Base-by-base conservation (phyloP, 169 alveolate species). In the Plasmodium coatneyi region DNA sequence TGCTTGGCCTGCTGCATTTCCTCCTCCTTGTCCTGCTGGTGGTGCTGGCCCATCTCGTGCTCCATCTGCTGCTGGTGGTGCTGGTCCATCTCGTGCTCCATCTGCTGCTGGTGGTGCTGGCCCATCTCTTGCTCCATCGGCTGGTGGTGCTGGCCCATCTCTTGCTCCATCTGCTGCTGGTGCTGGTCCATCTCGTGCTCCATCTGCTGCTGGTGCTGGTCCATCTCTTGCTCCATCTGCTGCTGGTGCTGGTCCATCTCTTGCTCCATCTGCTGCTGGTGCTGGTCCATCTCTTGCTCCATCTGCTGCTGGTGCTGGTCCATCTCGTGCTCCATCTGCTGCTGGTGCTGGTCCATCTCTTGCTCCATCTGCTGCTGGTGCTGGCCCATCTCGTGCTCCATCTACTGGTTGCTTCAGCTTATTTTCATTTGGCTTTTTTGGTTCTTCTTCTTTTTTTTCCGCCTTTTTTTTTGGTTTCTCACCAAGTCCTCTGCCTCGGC, bases 401-500 rank as follows among this genome's bases (percentile, higher is more conserved):
- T 12, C 25, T 10, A 0, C 56, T 12, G 56, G 82, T 25, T 81
- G 54, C 2, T 81, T 52, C 46, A 49, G 36, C 14, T 56, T 52
- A 5, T 22, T 30, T 22, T 52, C 32, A 6, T 5, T 4, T 22
- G 54, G 56, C 2, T 46, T 46, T 2, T 46, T 46, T 46, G 56
- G 56, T 46, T 46, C 56, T 46, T 0, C 43, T 70, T 36, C 39
- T 32, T 32, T 14, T n/a, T 56, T 70, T 16, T 28, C 46, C 0
- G 41, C 25, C 32, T 39, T 34, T 66, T 22, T 22, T 36, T 86
- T 25, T 19, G 14, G 76, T 6, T 41, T 30, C 25, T 76, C 93
- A 7, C 25, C 71, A 87, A 87, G 93, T 78, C 66, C 43, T 87
- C 93, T 87, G 41, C 36, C 82, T 36, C 76, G 82, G 39, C 49